These are phyloP conservation scores for Hygrophila difformis DNA, from an alignment of 257 asterid species.

Conservation along the genomic window DNA sequence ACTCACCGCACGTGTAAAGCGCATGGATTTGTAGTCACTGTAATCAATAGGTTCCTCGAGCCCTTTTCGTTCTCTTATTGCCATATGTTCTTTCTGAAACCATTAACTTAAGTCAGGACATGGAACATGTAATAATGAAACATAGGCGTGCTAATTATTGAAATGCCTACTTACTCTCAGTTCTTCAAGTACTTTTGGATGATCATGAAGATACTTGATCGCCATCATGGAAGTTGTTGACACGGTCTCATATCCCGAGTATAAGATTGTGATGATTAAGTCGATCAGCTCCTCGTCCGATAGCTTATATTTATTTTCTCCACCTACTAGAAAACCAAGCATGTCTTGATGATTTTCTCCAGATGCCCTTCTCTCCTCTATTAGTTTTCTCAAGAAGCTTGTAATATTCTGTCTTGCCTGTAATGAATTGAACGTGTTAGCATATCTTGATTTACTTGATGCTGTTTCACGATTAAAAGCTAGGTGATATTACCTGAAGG, in stretches of 20 bases:
- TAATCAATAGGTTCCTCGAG: conserved; percentile 75
- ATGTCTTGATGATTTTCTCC: conserved; percentile 44
- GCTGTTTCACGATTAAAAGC: not conserved
- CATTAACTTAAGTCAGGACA: conserved; percentile 6
- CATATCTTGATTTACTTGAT: not conserved
- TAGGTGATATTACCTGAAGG: conserved; percentile 47
- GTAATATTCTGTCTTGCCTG: conserved; percentile 81
- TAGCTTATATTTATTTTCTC: conserved; percentile 41
- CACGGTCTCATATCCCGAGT: conserved; percentile 87
- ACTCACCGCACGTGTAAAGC: conserved; percentile 76
- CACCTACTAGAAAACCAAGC: conserved; percentile 49
- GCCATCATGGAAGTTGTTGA: conserved; percentile 98
- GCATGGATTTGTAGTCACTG: conserved; percentile 83
- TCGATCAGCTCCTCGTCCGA: conserved; percentile 77
- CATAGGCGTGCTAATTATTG: not conserved
- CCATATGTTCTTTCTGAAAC: conserved; percentile 66
- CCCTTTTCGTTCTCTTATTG: conserved; percentile 61
- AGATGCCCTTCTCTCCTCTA: conserved; percentile 51
- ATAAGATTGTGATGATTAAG: conserved; percentile 62
- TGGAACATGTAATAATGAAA: conserved; percentile 1
- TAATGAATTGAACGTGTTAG: conserved; percentile 12
- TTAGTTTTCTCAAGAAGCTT: conserved; percentile 36
- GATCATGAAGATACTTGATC: conserved; percentile 81
- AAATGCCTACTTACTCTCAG: conserved; percentile 41
- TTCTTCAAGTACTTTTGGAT: conserved; percentile 76